Conservation (phyloP, 768 basidiomycete genomes). For the Boletus sensibilis region DNA sequence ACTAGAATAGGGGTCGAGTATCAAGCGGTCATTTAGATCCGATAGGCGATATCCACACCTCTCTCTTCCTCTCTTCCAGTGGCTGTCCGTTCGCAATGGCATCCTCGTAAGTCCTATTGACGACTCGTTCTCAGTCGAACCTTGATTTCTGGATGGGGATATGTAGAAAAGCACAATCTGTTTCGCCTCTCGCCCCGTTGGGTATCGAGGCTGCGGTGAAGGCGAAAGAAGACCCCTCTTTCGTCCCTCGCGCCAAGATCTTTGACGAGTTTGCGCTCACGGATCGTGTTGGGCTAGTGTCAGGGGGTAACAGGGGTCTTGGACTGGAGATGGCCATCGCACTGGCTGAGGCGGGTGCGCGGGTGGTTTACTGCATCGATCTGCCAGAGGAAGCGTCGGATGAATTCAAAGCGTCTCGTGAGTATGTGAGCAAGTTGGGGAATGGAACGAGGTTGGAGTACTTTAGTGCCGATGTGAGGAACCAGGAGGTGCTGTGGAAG, state of each 20-base stretch:
- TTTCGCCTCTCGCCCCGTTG: constrained; percentile 57
- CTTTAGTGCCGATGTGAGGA: constrained; percentile 59
- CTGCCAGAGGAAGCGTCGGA: constrained; percentile 53
- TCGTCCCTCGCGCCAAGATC: constrained; percentile 46
- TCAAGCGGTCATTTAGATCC: not conserved
- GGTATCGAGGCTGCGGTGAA: constrained; percentile 60
- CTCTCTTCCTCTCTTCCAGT: not conserved
- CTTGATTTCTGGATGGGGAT: not conserved
- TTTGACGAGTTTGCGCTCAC: constrained; percentile 58
- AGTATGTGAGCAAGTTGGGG: constrained; percentile 49
- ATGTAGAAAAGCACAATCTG: constrained; percentile 35
- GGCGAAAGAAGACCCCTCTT: constrained; percentile 36
- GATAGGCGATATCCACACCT: constrained; percentile 2
- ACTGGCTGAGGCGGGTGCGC: constrained; percentile 69
- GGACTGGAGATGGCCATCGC: constrained; percentile 84
- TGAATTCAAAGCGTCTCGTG: constrained; percentile 54
- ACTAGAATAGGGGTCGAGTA: not conserved
- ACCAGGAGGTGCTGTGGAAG: constrained; percentile 61
- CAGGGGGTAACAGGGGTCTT: constrained; percentile 65
- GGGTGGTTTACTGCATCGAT: constrained; percentile 69
- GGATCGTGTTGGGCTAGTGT: constrained; percentile 59
- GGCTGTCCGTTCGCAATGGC: constrained; percentile 4
- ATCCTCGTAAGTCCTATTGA: constrained; percentile 6
- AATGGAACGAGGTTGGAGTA: constrained; percentile 55
- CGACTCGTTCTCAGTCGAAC: not conserved